Evolutionary conservation across 306 rosid species (phyloP), one percentile per base, ranked within the genome.

Genomic region (Aeschynomene evenia): DNA sequence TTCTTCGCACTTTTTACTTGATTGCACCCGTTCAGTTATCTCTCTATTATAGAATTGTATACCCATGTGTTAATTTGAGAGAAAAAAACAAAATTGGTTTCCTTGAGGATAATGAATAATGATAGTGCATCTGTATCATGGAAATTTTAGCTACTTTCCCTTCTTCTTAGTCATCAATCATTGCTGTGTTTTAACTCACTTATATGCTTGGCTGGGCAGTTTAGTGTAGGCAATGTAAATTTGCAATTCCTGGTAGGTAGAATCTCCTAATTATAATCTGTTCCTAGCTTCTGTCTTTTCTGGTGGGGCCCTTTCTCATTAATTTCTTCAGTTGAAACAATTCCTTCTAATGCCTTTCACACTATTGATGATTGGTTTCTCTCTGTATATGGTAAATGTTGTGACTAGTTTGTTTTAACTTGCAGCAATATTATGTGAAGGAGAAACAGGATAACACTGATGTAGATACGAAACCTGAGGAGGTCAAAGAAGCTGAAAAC

Each of bases 351-450:
- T 14, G 7, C 18, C 14, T 68, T 37, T 37, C 19, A 52, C 16
- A 0, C 5, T 45, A 22, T 36, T 15, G 36, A 19, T 23, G 40
- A 43, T n/a, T 37, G 37, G 37, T 33, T 33, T 33, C 24, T 62
- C 63, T 24, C n/a, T 64, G 28, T 26, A n/a, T 7, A 29, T 21
- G 22, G 24, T n/a, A 26, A 19, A 26, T 21, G 28, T 33, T 11
- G 23, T 14, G 23, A 53, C 20, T 26, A 4, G 14, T 42, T n/a
- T 71, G 37, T 55, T 66, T 72, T 68, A 48, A 66, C 48, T 48
- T 68, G 49, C 77, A 90, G 96, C 81, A 85, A 76, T 87, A 90
- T 55, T 16, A 63, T 19, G 84, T 90, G 85, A 53, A 77, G 63
- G 91, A 73, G 37, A 81, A 79, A 31, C 80, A 78, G 61, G 84